A percentile compares a stretch with the other conserved stretches of the same genome.
Conservation (phyloP, 768 basidiomycete species). For the Rhodotorula taiwanensis region DNA sequence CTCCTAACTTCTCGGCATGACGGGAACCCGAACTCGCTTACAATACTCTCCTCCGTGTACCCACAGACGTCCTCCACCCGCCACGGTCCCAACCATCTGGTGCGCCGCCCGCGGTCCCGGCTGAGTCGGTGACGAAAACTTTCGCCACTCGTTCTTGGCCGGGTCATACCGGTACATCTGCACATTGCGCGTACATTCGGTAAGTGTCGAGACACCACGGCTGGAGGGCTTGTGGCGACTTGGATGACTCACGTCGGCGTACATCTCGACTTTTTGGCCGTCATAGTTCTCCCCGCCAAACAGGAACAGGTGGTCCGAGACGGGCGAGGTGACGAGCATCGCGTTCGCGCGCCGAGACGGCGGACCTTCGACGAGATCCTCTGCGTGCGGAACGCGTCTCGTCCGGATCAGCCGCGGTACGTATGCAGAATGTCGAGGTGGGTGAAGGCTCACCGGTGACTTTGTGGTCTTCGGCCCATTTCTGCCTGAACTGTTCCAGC, state of each 20-base stretch:
- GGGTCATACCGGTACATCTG: slow-evolving; percentile 79
- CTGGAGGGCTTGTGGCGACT: too few species aligned
- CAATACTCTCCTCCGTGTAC: slow-evolving; percentile 63
- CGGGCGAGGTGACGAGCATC: slow-evolving; percentile 70
- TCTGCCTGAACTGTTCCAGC: slow-evolving; percentile 59
- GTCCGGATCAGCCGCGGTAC: slow-evolving; percentile 10
- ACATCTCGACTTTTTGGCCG: slow-evolving; percentile 61
- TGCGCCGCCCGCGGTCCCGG: slow-evolving; percentile 86
- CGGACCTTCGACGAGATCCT: slow-evolving; percentile 74
- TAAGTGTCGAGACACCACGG: too few species aligned
- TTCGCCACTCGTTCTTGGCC: slow-evolving; percentile 86
- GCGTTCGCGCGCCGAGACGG: slow-evolving; percentile 78
- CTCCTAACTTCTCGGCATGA: too few species aligned
- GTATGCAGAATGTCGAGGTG: background rate
- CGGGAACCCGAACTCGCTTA: background rate
- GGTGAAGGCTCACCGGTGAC: slow-evolving; percentile 22
- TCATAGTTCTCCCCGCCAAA: slow-evolving; percentile 72
- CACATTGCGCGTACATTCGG: too few species aligned
- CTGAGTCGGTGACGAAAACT: slow-evolving; percentile 72
- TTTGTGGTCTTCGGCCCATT: slow-evolving; percentile 65
- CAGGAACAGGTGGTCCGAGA: slow-evolving; percentile 61
- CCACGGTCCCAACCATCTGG: slow-evolving; percentile 64
- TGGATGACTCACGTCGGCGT: slow-evolving; percentile 38
- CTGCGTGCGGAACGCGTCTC: slow-evolving; percentile 60
- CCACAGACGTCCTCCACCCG: slow-evolving; percentile 58